Evolutionary conservation across 768 basidiomycete species (phyloP).

Genomic region (Galerina sulciceps): DNA sequence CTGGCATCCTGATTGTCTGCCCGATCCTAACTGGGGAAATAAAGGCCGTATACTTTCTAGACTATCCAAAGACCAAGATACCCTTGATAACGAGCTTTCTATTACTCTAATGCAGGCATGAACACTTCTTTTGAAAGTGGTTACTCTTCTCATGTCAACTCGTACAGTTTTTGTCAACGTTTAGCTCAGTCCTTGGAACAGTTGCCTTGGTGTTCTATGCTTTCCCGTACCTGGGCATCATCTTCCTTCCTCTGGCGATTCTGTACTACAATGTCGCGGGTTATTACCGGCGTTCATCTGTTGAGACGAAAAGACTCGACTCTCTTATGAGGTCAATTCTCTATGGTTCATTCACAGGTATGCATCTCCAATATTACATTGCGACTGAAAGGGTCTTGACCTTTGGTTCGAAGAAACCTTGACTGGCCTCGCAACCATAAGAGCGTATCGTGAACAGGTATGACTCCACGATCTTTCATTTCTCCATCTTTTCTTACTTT

Average conservation of each 20-base stretch:
- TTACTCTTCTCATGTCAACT: not conserved
- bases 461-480: not conserved
- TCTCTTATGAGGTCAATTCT: conserved; percentile 63
- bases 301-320: conserved; percentile 69
- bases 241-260: conserved; percentile 56
- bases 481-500: not conserved
- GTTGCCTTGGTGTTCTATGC: conserved; percentile 69
- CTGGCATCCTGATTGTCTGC: not conserved
- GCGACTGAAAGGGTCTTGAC: not conserved
- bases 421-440: conserved; percentile 66
- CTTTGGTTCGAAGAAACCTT: conserved; percentile 48
- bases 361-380: not conserved
- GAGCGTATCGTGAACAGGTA: conserved; percentile 63
- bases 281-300: conserved; percentile 64
- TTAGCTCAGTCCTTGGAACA: conserved; percentile 52
- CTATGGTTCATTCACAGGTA: conserved; percentile 63
- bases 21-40: not conserved
- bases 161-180: conserved; percentile 19
- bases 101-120: conserved; percentile 50
- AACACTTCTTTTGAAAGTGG: not conserved
- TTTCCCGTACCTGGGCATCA: conserved; percentile 68
- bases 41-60: conserved; percentile 61
- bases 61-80: conserved; percentile 69
- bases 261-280: conserved; percentile 58
- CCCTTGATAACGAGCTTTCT: conserved; percentile 55